A percentile compares a stretch with the other conserved stretches of the same genome.
These are phyloP conservation scores for Phytophthora citricola DNA, from an alignment of 352 stramenopile genomes.

Conservation along the genomic window DNA sequence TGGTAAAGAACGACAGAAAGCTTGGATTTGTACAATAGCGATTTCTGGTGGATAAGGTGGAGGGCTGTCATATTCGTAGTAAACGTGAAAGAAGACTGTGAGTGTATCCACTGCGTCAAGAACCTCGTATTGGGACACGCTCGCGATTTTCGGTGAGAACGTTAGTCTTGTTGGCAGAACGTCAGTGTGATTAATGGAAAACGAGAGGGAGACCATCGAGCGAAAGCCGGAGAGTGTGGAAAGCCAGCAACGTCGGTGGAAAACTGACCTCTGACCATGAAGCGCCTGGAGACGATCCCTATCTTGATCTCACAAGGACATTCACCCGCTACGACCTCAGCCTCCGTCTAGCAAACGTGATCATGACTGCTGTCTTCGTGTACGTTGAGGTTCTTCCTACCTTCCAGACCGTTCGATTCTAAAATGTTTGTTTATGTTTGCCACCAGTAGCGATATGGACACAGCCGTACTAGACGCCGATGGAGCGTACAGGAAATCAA, in stretches of 20 bases:
- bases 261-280: background rate
- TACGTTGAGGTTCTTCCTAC: too few species aligned
- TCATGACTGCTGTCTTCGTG: too few species aligned
- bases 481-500: slow-evolving; percentile 29
- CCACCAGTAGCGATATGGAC: slow-evolving; percentile 10
- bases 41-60: background rate
- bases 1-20: background rate
- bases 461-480: slow-evolving; percentile 21
- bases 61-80: background rate
- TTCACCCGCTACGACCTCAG: too few species aligned
- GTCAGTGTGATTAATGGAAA: background rate
- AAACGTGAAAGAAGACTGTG: background rate
- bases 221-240: slow-evolving; percentile 1
- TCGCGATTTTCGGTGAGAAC: background rate
- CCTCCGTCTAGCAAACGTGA: too few species aligned
- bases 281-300: background rate
- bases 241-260: background rate
- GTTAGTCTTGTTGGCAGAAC: background rate
- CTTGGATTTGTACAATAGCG: background rate
- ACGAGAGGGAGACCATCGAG: background rate
- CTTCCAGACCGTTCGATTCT: too few species aligned
- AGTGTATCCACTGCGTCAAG: background rate
- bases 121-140: background rate
- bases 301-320: background rate
- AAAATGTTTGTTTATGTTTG: too few species aligned